A percentile compares a stretch with the other conserved stretches of the same genome.
These are phyloP conservation scores for Coemansia sp. DNA, from an alignment of 192 early-diverging fungal species.

Conservation along the genomic window DNA sequence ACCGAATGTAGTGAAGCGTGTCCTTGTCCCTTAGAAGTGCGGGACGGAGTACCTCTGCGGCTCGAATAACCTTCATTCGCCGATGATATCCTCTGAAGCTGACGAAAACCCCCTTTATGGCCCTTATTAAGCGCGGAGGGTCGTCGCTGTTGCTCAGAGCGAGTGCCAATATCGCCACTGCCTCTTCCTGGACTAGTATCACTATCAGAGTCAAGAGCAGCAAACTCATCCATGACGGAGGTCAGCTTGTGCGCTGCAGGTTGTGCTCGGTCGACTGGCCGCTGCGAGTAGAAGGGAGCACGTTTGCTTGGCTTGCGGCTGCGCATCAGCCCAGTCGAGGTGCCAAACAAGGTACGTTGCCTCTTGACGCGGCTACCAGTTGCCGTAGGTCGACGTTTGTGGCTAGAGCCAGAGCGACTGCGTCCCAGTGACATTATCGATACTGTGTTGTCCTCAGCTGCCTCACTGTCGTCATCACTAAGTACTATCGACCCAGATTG, in stretches of 20 bases:
- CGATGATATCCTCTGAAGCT: not conserved
- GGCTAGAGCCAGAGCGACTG: not conserved
- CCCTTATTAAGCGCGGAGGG: not conserved
- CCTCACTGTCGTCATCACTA: slow-evolving; percentile 45
- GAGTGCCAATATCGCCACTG: not conserved
- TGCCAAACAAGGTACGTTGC: not conserved
- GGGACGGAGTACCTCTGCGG: not conserved
- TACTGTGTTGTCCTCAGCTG: slow-evolving; percentile 42
- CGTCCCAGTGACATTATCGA: not conserved
- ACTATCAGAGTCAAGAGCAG: slow-evolving; percentile 48
- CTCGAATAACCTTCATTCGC: not conserved
- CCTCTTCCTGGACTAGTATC: not conserved
- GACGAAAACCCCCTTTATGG: not conserved
- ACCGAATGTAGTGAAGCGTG: not conserved
- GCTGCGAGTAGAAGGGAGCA: not conserved
- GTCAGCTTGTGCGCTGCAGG: slow-evolving; percentile 23
- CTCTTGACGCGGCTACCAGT: slow-evolving; percentile 1
- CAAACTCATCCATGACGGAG: slow-evolving; percentile 51
- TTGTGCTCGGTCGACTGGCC: not conserved
- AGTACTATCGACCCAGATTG: slow-evolving; percentile 31
- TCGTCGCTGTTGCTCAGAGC: not conserved
- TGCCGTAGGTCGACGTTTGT: not conserved
- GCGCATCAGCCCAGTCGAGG: not conserved
- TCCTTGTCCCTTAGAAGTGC: not conserved
- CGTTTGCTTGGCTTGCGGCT: not conserved